Base-by-base conservation (phyloP, 73 alveolate species). In the Durusdinium trenchii region DNA sequence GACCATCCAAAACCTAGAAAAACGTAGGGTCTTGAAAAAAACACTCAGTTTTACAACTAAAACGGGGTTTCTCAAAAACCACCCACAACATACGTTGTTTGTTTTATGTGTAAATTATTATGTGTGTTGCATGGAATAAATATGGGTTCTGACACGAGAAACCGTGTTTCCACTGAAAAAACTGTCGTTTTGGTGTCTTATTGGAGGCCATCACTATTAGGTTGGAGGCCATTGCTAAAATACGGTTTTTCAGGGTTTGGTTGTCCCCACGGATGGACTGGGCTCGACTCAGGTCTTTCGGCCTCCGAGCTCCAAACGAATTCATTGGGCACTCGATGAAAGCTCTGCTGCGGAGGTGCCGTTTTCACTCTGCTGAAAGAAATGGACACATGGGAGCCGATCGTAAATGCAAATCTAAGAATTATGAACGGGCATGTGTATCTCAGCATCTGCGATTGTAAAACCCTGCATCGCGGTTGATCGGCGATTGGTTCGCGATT, bases 211-310 rank as follows among this genome's bases (percentile, higher is more conserved):
- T n/a, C n/a, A n/a, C n/a, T n/a, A n/a, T n/a, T n/a, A n/a, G n/a
- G n/a, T n/a, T n/a, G n/a, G n/a, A n/a, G n/a, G n/a, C n/a, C n/a
- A n/a, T n/a, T n/a, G n/a, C n/a, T 23, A 23, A 2, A 23, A 2
- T 60, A 60, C 30, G 30, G 18, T 23, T 60, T 23, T 32, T 60
- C 73, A 60, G 30, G 6, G 18, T 60, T 23, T 32, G 30, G 30
- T 60, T 2, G 73, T 32, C 73, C 73, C 18, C 73, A 60, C 30
- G 7, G n/a, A 60, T 23, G 73, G 73, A 32, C 73, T 60, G n/a
- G n/a, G n/a, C n/a, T n/a, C n/a, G n/a, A n/a, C n/a, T n/a, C 71
- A 81, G 91, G 91, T 81, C n/a, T 81, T 81, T 67, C 46, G 50
- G 50, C 91, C 91, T 81, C 67, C 91, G 18, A 81, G 91, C 36